Base-by-base conservation (phyloP, 2,329 filamentous ascomycete species). In the Microcyclospora pomicola region DNA sequence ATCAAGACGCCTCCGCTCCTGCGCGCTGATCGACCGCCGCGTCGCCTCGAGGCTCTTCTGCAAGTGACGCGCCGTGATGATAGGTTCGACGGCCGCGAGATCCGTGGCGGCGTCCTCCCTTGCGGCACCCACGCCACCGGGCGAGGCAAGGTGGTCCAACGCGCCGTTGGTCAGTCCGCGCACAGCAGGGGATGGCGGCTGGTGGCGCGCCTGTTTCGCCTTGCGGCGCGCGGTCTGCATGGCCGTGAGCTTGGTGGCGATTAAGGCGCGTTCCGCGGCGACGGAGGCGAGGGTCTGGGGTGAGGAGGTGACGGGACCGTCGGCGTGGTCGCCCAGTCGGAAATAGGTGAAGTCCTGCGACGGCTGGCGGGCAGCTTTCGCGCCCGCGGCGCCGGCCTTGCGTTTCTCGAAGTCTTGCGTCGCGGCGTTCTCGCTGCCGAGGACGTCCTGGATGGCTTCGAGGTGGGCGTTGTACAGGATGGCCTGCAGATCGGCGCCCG, bases 401-500 rank as follows among this genome's bases (percentile, higher is more conserved):
- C 55, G 48, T 39, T 54, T 54, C 32, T 56, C 57, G 32, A 45
- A 55, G 37, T 47, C 62, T 16, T 49, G 42, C 5, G 39, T 44
- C 31, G 48, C 43, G 16, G 45, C 46, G 51, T 60, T 45, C 31
- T 49, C 43, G 33, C 49, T 34, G 24, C 75, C 67, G 0, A 98
- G 72, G 2, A 92, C 77, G 49, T 95, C 87, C 56, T 98, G 91
- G 46, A 98, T 95, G 19, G 91, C 91, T 63, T 96, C 88, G 5
- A 98, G 72, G 58, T 98, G 91, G 0, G 91, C 87, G 49, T 98
- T 98, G 52, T 93, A 95, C 32, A 96, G 78, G 6, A 98, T 72
- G 0, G 88, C 91, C 59, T 98, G 91, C 3, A 98, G 67, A 62
- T 98, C 91, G 1, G 91, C 91, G 10, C 91, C 91, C 0, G 84